Evolutionary conservation across 805 yeast species (phyloP).

Genomic region (Cyberlindnera saturnus): DNA sequence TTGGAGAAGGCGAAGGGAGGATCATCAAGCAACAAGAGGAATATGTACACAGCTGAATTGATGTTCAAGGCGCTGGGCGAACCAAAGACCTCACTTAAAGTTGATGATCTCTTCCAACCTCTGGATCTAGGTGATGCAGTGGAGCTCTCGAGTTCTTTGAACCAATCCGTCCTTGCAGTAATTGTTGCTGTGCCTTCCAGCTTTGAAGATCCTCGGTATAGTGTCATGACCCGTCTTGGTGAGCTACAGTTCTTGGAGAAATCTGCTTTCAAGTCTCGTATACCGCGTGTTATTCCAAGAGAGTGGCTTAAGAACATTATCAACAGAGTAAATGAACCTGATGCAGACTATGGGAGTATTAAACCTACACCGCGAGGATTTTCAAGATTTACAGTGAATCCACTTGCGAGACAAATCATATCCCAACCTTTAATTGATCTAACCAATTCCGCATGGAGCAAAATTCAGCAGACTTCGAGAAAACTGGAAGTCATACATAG

Average conservation of each 20-base stretch:
- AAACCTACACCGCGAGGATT: conserved; percentile 25
- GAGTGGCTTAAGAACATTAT: conserved; percentile 27
- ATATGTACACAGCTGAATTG: conserved; percentile 1
- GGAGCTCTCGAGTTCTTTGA: conserved; percentile 36
- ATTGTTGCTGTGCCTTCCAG: conserved; percentile 48
- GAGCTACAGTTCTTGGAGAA: conserved; percentile 44
- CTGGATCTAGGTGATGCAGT: conserved; percentile 56
- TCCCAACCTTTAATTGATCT: conserved; percentile 32
- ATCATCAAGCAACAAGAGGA: background rate
- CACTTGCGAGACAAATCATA: conserved; percentile 26
- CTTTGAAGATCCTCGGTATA: conserved; percentile 47
- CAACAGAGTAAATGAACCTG: conserved; percentile 10
- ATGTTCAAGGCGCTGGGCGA: background rate
- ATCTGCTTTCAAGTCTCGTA: conserved; percentile 39
- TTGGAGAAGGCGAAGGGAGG: background rate
- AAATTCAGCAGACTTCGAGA: conserved; percentile 32
- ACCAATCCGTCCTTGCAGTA: conserved; percentile 43
- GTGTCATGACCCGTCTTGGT: conserved; percentile 53
- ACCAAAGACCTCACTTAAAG: conserved; percentile 1
- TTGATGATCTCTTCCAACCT: conserved; percentile 14
- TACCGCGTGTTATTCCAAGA: conserved; percentile 47
- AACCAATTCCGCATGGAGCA: conserved; percentile 35
- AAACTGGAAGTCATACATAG: conserved; percentile 43
- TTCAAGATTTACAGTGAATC: conserved; percentile 27
- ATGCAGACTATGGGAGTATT: conserved; percentile 24